phyloP scores from a whole-genome alignment of 106 monocot genomes.

The Posidonia australis region DNA sequence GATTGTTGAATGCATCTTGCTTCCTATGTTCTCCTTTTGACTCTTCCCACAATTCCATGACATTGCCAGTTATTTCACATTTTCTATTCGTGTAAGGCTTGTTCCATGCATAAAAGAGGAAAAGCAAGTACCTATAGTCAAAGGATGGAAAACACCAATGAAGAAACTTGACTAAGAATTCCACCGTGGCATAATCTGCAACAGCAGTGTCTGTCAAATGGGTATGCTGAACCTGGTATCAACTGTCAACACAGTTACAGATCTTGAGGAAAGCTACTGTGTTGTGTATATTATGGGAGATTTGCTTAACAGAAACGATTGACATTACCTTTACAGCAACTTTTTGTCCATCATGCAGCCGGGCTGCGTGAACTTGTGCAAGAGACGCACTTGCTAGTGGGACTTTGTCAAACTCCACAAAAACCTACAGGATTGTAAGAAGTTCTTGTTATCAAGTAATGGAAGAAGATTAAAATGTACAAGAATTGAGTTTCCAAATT shows the following conservation, averaged over 20 bases:
- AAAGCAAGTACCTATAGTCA: conserved; percentile 71
- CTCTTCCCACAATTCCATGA: too few species aligned
- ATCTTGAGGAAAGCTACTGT: neutral
- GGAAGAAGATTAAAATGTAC: neutral
- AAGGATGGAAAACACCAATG: conserved; percentile 82
- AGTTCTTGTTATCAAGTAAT: neutral
- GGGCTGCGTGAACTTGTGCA: conserved; percentile 97
- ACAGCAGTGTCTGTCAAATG: conserved; percentile 81
- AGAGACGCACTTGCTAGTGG: conserved; percentile 95
- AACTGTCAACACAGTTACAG: conserved; percentile 5
- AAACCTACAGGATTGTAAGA: conserved; percentile 30
- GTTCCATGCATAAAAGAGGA: neutral
- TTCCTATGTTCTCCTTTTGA: too few species aligned
- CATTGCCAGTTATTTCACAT: neutral
- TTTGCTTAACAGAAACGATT: neutral
- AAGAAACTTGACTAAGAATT: conserved; percentile 65
- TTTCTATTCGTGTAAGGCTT: neutral
- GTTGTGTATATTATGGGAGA: neutral
- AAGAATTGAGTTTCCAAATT: neutral
- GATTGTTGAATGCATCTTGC: too few species aligned
- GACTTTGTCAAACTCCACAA: conserved; percentile 64
- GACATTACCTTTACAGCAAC: conserved; percentile 84
- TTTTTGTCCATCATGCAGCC: conserved; percentile 62
- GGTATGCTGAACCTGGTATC: conserved; percentile 74
- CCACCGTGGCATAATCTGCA: conserved; percentile 90